Percentiles rank a stretch among this genome's conserved stretches.
These are phyloP conservation scores for Lunularia cruciata DNA, from an alignment of 225 moss, liverwort and hornwort genomes.

Conservation along the genomic window DNA sequence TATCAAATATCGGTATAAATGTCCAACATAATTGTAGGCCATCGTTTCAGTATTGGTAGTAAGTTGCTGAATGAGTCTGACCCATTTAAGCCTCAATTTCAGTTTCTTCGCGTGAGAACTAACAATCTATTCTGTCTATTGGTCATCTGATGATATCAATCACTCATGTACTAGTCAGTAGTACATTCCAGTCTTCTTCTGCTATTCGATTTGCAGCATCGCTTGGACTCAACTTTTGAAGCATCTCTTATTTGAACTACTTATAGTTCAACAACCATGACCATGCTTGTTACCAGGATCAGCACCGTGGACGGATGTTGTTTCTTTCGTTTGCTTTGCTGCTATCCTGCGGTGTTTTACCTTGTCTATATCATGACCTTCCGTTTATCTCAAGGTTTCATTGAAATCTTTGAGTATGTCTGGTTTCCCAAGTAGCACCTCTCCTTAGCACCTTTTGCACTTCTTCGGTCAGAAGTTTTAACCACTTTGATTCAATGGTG, in stretches of 20 bases:
- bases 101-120: no score
- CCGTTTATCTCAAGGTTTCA: conserved; percentile 31
- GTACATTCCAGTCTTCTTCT: neutral
- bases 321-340: neutral
- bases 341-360: neutral
- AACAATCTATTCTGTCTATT: neutral
- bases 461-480: conserved; percentile 23
- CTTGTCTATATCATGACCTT: neutral
- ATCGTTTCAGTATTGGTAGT: no score
- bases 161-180: no score
- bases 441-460: neutral
- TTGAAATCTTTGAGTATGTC: conserved; percentile 41
- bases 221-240: neutral
- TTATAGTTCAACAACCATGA: neutral
- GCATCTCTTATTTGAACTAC: neutral
- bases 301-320: neutral
- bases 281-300: neutral
- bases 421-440: conserved; percentile 14
- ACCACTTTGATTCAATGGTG: conserved; percentile 61
- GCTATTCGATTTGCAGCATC: neutral
- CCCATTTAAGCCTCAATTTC: no score
- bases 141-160: no score
- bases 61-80: no score
- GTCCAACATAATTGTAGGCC: no score
- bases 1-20: no score